These are phyloP conservation scores for Mycena leptocephala DNA, from an alignment of 768 basidiomycete species.

Conservation along the genomic window DNA sequence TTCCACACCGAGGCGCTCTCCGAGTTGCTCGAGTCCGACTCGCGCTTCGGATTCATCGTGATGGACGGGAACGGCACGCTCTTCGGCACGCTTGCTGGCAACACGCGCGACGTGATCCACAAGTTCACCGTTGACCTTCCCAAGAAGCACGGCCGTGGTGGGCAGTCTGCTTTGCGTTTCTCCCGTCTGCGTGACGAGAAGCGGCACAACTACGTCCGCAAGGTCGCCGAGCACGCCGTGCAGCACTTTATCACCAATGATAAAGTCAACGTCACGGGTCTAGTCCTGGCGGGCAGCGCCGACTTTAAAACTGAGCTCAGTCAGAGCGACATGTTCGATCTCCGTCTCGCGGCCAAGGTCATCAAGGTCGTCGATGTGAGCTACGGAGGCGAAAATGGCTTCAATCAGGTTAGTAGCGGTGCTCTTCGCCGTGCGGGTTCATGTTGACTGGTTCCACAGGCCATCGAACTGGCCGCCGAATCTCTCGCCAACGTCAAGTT, in stretches of 20 bases:
- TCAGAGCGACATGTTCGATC: conserved; percentile 97
- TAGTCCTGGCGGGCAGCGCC: conserved; percentile 96
- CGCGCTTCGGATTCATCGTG: conserved; percentile 98
- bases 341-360: conserved; percentile 88
- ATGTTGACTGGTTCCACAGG: conserved; percentile 61
- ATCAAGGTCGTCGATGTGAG: conserved; percentile 99
- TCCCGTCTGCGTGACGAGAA: conserved; percentile 99
- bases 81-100: conserved; percentile 96
- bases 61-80: conserved; percentile 99
- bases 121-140: conserved; percentile 99
- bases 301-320: conserved; percentile 99
- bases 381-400: conserved; percentile 99
- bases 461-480: conserved; percentile 97
- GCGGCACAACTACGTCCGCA: conserved; percentile 99
- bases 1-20: conserved; percentile 99
- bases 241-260: conserved; percentile 98
- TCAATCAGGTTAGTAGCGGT: conserved; percentile 86
- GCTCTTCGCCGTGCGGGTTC: not conserved
- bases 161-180: conserved; percentile 99
- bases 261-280: conserved; percentile 97
- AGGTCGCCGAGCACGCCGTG: conserved; percentile 97
- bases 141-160: conserved; percentile 99
- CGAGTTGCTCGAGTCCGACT: conserved; percentile 96
- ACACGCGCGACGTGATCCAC: conserved; percentile 97
- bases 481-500: conserved; percentile 99